These are phyloP conservation scores for Quercus ilex DNA, from an alignment of 306 rosid genomes.

Conservation along the genomic window DNA sequence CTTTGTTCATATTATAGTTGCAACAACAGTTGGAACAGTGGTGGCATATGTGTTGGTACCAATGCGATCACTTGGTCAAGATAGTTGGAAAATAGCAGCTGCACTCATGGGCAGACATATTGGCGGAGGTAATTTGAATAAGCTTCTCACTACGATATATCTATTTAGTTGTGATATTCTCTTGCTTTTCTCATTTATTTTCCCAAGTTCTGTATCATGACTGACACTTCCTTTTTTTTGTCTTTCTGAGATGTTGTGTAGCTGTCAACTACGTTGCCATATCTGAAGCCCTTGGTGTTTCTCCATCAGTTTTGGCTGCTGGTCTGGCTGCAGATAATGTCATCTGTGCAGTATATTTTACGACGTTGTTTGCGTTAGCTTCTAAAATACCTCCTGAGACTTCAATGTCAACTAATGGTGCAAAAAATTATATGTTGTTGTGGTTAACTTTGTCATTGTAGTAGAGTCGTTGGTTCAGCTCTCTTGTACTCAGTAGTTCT, in stretches of 20 bases:
- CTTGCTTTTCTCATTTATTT: constrained; percentile 1
- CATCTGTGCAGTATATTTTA: constrained; percentile 69
- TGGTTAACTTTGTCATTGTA: background rate
- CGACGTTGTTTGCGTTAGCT: constrained; percentile 59
- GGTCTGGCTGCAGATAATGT: constrained; percentile 89
- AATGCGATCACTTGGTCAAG: constrained; percentile 74
- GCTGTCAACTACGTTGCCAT: constrained; percentile 83
- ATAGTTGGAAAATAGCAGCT: constrained; percentile 85
- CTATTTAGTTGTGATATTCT: background rate
- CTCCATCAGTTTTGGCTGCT: constrained; percentile 64
- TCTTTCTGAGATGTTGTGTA: constrained; percentile 18
- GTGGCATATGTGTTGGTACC: constrained; percentile 71
- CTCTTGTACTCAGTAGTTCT: background rate
- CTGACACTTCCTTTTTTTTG: background rate
- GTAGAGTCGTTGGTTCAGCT: background rate
- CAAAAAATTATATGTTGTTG: background rate
- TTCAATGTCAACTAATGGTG: constrained; percentile 40
- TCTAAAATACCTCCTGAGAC: constrained; percentile 70
- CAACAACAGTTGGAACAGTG: constrained; percentile 64
- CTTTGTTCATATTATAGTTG: constrained; percentile 40
- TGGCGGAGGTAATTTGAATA: constrained; percentile 60
- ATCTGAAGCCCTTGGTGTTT: constrained; percentile 54
- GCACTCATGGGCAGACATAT: constrained; percentile 86
- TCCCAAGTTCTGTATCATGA: background rate
- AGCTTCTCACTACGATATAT: background rate